phyloP scores from a whole-genome alignment of 2,329 filamentous ascomycete genomes.

The Emergomyces africanus region DNA sequence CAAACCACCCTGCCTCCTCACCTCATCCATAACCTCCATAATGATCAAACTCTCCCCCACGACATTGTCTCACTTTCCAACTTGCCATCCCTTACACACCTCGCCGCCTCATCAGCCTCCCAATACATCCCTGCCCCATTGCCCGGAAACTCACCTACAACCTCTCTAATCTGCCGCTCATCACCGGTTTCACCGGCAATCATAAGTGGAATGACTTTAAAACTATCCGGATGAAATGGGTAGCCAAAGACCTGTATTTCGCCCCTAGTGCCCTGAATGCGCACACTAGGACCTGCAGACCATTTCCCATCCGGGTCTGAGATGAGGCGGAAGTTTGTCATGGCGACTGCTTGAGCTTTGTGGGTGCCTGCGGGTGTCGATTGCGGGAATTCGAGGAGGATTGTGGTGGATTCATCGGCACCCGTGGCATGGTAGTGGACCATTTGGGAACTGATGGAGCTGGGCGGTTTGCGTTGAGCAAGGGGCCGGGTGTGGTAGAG shows the following conservation, averaged over 20 bases:
- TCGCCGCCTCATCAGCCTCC: constrained; percentile 69
- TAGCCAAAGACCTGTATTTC: constrained; percentile 70
- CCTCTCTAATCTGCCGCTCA: constrained; percentile 21
- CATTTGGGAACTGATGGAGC: constrained; percentile 52
- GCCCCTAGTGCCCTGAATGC: constrained; percentile 67
- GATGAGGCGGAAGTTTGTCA: constrained; percentile 50
- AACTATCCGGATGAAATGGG: constrained; percentile 55
- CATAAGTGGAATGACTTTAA: constrained; percentile 47
- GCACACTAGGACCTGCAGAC: constrained; percentile 52
- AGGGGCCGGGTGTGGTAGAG: constrained; percentile 66
- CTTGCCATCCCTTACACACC: constrained; percentile 62
- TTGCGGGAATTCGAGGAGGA: constrained; percentile 63
- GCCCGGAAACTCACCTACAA: constrained; percentile 36
- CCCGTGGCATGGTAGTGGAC: constrained; percentile 60
- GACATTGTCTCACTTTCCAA: constrained; percentile 60
- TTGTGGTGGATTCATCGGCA: constrained; percentile 64
- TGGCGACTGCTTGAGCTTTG: constrained; percentile 58
- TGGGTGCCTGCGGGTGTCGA: constrained; percentile 32
- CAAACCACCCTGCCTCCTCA: constrained; percentile 49
- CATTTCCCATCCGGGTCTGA: constrained; percentile 50
- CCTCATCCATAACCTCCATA: constrained; percentile 70
- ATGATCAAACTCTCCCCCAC: constrained; percentile 66
- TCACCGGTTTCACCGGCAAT: constrained; percentile 33
- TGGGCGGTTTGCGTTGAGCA: constrained; percentile 51
- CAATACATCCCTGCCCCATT: constrained; percentile 77